Conservation (phyloP, 768 basidiomycete species). For the Mycena vulgaris region DNA sequence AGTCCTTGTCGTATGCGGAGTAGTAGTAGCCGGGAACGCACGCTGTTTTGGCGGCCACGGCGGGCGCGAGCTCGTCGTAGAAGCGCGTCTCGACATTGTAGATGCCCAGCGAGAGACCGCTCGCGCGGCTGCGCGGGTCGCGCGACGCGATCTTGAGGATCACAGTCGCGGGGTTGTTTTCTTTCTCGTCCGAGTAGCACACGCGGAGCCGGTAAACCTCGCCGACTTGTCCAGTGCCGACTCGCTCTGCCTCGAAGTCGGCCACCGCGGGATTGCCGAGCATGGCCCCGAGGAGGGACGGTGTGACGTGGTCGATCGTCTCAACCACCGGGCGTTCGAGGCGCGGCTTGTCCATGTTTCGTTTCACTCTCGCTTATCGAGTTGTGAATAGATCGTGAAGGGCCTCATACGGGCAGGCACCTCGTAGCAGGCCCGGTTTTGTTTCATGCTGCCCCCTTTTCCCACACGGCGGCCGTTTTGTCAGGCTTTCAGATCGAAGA, state of each 20-base stretch:
- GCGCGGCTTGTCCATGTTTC: conserved; percentile 20
- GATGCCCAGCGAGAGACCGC: conserved; percentile 18
- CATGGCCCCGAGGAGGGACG: conserved; percentile 18
- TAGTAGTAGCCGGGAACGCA: conserved; percentile 19
- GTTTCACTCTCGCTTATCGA: too few species aligned
- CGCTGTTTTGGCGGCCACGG: conserved; percentile 12
- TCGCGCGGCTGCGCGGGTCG: conserved; percentile 16
- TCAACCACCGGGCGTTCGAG: conserved; percentile 18
- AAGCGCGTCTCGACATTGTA: conserved; percentile 22
- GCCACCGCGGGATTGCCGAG: conserved; percentile 16
- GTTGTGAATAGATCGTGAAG: conserved; percentile 19
- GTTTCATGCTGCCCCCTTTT: conserved; percentile 9
- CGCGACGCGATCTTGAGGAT: conserved; percentile 18
- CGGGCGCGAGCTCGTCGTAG: conserved; percentile 19
- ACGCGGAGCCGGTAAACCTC: conserved; percentile 19
- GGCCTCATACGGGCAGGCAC: conserved; percentile 1
- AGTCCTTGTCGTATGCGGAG: conserved; percentile 18
- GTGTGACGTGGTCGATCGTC: conserved; percentile 13
- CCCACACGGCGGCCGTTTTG: neutral
- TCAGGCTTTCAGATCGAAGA: conserved; percentile 11
- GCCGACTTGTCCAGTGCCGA: conserved; percentile 18
- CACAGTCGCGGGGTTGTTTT: conserved; percentile 16
- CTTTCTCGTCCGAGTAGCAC: conserved; percentile 14
- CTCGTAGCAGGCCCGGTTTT: conserved; percentile 11
- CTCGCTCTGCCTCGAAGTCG: conserved; percentile 7